Percentiles rank a stretch among this genome's conserved stretches.
Conservation (phyloP, 2,329 filamentous ascomycete species). For the Colletotrichum shisoi region DNA sequence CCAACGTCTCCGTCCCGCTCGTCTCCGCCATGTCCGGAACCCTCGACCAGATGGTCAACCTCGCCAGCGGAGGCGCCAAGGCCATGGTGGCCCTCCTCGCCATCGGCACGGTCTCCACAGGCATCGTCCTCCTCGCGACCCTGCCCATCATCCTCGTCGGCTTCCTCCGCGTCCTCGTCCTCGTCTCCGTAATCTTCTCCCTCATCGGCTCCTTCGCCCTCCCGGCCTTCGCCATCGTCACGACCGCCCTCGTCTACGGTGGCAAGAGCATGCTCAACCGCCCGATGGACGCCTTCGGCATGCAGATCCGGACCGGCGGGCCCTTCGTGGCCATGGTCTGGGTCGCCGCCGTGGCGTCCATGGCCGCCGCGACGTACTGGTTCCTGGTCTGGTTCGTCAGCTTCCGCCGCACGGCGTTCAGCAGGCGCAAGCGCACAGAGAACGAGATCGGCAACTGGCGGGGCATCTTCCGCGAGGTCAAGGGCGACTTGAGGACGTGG, state of each 20-base stretch:
- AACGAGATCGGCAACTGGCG: slow-evolving; percentile 41
- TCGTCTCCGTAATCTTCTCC: slow-evolving; percentile 34
- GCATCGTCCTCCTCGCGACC: slow-evolving; percentile 39
- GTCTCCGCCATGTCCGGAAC: slow-evolving; percentile 37
- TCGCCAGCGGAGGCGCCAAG: slow-evolving; percentile 38
- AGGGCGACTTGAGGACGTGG: slow-evolving; percentile 38
- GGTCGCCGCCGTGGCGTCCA: slow-evolving; percentile 37
- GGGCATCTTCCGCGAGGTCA: slow-evolving; percentile 42
- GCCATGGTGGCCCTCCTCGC: slow-evolving; percentile 40
- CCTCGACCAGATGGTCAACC: slow-evolving; percentile 35
- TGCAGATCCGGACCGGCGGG: slow-evolving; percentile 35
- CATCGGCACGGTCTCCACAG: slow-evolving; percentile 35
- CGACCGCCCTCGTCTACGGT: slow-evolving; percentile 37
- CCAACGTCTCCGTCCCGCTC: slow-evolving; percentile 42
- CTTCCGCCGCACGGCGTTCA: slow-evolving; percentile 40
- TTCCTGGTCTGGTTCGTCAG: slow-evolving; percentile 43
- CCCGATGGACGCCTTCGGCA: slow-evolving; percentile 33
- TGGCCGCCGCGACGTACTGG: slow-evolving; percentile 39
- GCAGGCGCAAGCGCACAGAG: slow-evolving; percentile 39
- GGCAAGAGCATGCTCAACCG: slow-evolving; percentile 26
- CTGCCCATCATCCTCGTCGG: slow-evolving; percentile 36
- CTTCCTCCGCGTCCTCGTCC: slow-evolving; percentile 32
- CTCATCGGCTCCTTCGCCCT: slow-evolving; percentile 31
- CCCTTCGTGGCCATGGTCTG: slow-evolving; percentile 40
- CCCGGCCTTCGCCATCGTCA: slow-evolving; percentile 35